Percentiles rank a stretch among this genome's conserved stretches.
Evolutionary conservation across 352 stramenopile species (phyloP).

Genomic region (Phytophthora fragariae): DNA sequence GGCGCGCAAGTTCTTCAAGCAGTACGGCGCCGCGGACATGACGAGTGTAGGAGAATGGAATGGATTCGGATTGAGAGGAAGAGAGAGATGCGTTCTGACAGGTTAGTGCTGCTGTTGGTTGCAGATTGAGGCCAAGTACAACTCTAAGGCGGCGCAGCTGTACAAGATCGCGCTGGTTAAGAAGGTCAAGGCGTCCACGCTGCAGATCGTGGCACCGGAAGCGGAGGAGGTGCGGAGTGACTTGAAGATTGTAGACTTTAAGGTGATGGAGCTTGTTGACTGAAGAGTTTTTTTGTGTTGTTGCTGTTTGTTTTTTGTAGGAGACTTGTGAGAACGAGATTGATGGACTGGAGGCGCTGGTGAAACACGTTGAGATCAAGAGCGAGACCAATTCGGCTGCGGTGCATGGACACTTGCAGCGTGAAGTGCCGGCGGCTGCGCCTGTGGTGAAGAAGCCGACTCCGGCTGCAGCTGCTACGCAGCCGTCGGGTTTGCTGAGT

Average conservation of each 20-base stretch:
- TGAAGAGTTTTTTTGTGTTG: not conserved
- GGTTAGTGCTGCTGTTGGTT: conserved; percentile 4
- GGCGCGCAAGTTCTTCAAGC: conserved; percentile 95
- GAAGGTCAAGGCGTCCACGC: conserved; percentile 78
- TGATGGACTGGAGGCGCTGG: conserved; percentile 81
- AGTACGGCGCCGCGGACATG: conserved; percentile 88
- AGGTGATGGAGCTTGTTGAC: not conserved
- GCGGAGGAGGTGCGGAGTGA: conserved; percentile 39
- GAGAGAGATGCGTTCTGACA: not conserved
- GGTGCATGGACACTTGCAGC: conserved; percentile 62
- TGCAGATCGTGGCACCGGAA: conserved; percentile 62
- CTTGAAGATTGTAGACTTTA: not conserved
- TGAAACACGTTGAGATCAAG: conserved; percentile 78
- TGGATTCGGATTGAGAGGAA: not conserved
- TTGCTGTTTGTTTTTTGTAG: conserved; percentile 21
- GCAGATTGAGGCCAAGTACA: conserved; percentile 93
- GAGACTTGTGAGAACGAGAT: conserved; percentile 49
- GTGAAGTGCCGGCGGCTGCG: conserved; percentile 37
- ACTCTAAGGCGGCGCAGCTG: conserved; percentile 88
- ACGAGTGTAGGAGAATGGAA: conserved; percentile 60
- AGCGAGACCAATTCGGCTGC: conserved; percentile 40
- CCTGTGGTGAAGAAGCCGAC: conserved; percentile 29
- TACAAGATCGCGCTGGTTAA: conserved; percentile 89
- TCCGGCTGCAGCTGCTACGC: conserved; percentile 24
- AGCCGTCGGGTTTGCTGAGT: conserved; percentile 50